phyloP scores from a whole-genome alignment of 2,329 filamentous ascomycete species.

The Monosporascus ibericus region DNA sequence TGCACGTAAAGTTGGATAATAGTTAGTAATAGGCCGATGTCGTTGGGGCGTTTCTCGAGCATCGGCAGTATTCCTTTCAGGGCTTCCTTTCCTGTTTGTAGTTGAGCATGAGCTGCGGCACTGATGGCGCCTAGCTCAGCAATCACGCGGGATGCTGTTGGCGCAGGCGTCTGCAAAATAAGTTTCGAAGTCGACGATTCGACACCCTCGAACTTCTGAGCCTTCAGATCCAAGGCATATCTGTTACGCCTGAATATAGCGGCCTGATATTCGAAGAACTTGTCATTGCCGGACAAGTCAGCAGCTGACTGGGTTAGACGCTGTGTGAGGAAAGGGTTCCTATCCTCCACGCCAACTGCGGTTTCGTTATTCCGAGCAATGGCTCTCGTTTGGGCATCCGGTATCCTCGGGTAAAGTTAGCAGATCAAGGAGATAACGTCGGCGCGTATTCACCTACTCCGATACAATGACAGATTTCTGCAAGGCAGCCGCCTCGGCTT shows the following conservation, averaged over 20 bases:
- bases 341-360: conserved; percentile 32
- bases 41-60: conserved; percentile 67
- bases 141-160: conserved; percentile 24
- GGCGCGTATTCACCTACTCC: conserved; percentile 44
- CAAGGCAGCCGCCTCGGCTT: conserved; percentile 58
- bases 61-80: conserved; percentile 64
- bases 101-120: conserved; percentile 67
- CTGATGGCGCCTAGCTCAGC: conserved; percentile 45
- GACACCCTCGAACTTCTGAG: conserved; percentile 62
- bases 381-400: conserved; percentile 59
- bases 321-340: conserved; percentile 65
- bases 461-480: conserved; percentile 55
- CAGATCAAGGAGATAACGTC: not conserved
- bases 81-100: conserved; percentile 57
- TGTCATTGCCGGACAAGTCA: conserved; percentile 49
- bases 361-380: conserved; percentile 61
- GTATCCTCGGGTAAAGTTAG: conserved; percentile 40
- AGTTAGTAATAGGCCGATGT: conserved; percentile 75
- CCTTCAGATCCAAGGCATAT: conserved; percentile 58
- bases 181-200: conserved; percentile 40
- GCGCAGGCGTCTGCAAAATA: conserved; percentile 21
- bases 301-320: conserved; percentile 52
- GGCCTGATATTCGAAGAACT: conserved; percentile 66
- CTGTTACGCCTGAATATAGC: conserved; percentile 56
- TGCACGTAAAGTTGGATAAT: conserved; percentile 76